Conservation (phyloP, 352 stramenopile species). For the Phytopythium oedochilum region DNA sequence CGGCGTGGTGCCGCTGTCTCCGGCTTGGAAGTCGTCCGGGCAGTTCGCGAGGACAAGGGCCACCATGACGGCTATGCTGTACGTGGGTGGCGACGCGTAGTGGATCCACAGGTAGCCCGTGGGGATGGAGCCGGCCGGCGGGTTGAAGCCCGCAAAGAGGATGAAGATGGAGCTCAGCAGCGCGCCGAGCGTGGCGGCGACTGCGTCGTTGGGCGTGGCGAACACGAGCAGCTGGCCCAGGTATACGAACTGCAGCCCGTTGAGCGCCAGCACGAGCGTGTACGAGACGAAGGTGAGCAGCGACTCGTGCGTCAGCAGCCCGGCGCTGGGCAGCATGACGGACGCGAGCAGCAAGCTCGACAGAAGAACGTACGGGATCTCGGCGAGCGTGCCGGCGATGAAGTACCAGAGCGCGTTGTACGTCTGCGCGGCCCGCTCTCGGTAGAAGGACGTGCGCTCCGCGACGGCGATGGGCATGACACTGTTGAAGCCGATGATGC, state of each 20-base stretch:
- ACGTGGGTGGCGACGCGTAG: constrained; percentile 36
- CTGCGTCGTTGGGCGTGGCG: constrained; percentile 31
- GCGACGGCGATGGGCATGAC: constrained; percentile 72
- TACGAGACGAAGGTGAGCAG: constrained; percentile 29
- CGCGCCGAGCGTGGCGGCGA: constrained; percentile 24
- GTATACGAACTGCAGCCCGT: constrained; percentile 45
- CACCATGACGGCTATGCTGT: constrained; percentile 37
- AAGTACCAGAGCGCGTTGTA: constrained; percentile 75
- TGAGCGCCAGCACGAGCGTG: constrained; percentile 34
- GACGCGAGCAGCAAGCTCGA: constrained; percentile 25
- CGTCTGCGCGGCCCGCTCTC: constrained; percentile 59
- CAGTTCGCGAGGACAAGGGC: constrained; percentile 33
- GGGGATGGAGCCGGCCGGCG: constrained; percentile 41
- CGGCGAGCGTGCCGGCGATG: constrained; percentile 64
- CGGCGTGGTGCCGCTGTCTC: constrained; percentile 1
- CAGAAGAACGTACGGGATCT: constrained; percentile 55
- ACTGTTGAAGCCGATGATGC: constrained; percentile 71
- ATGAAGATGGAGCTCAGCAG: constrained; percentile 55
- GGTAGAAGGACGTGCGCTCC: constrained; percentile 70
- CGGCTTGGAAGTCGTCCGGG: constrained; percentile 8
- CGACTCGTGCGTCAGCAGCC: constrained; percentile 21
- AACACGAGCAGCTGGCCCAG: constrained; percentile 42
- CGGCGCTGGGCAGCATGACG: constrained; percentile 44
- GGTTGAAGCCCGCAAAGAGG: constrained; percentile 52
- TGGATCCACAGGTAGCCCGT: constrained; percentile 53